These are phyloP conservation scores for Wickerhamomyces rabaulensis DNA, from an alignment of 805 yeast genomes.

Conservation along the genomic window DNA sequence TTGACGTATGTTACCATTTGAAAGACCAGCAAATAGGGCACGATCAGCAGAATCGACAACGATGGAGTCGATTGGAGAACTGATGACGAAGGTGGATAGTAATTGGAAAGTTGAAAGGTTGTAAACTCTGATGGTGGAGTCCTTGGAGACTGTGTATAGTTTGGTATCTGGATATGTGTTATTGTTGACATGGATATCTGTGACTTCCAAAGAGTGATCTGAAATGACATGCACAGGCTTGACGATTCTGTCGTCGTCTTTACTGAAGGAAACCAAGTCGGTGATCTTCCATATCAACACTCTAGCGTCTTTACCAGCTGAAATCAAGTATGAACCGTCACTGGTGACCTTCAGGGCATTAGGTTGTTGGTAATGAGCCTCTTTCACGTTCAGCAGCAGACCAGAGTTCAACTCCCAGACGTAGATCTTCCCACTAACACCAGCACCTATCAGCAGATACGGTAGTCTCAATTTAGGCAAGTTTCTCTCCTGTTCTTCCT, in stretches of 20 bases:
- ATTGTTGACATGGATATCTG: conserved; percentile 39
- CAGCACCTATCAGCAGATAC: conserved; percentile 69
- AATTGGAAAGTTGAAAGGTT: conserved; percentile 40
- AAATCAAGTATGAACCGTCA: conserved; percentile 61
- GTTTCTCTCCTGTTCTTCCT: conserved; percentile 17
- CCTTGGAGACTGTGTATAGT: conserved; percentile 65
- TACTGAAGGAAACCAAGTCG: conserved; percentile 45
- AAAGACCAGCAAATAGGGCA: conserved; percentile 62
- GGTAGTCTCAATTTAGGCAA: conserved; percentile 44
- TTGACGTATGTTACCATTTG: conserved; percentile 53
- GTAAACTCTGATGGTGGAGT: conserved; percentile 71
- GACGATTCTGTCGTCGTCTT: conserved; percentile 28
- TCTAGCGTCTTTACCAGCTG: conserved; percentile 82
- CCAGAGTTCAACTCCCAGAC: conserved; percentile 87
- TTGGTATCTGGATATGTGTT: conserved; percentile 56
- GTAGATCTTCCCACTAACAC: conserved; percentile 69
- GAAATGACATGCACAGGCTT: conserved; percentile 57
- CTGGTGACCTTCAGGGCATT: conserved; percentile 51
- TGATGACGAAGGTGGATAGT: conserved; percentile 68
- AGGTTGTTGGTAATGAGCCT: conserved; percentile 80
- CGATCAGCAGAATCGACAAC: conserved; percentile 78
- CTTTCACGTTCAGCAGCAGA: conserved; percentile 60
- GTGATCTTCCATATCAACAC: conserved; percentile 65
- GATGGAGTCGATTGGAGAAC: conserved; percentile 50
- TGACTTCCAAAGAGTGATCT: conserved; percentile 48